phyloP scores from a whole-genome alignment of 768 basidiomycete species.

The Pisolithus marmoratus region DNA sequence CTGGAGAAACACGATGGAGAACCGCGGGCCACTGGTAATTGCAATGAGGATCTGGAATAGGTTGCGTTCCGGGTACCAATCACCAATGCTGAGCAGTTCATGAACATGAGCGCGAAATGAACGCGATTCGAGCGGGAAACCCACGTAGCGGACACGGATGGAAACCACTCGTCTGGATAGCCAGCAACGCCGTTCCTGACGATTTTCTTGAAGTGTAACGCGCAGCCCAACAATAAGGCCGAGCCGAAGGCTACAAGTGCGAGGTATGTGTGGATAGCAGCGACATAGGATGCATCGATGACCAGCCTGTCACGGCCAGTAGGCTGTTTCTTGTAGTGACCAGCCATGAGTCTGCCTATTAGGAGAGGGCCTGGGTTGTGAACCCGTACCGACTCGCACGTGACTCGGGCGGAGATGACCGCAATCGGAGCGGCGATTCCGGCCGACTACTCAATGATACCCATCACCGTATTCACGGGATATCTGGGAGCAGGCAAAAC shows the following conservation, averaged over 20 bases:
- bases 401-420: neutral
- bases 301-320: constrained; percentile 13
- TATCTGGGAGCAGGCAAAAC: constrained; percentile 84
- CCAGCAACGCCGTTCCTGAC: constrained; percentile 80
- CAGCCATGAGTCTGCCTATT: constrained; percentile 14
- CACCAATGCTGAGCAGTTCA: constrained; percentile 60
- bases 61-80: constrained; percentile 85
- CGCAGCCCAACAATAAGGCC: constrained; percentile 59
- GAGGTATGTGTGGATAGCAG: constrained; percentile 59
- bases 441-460: too few species aligned
- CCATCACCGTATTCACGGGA: constrained; percentile 94
- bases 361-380: too few species aligned
- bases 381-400: too few species aligned
- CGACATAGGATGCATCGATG: constrained; percentile 49
- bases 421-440: too few species aligned
- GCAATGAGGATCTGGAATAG: constrained; percentile 87
- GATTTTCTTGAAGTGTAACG: constrained; percentile 76
- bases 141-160: constrained; percentile 82
- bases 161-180: constrained; percentile 88
- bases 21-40: constrained; percentile 77
- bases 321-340: constrained; percentile 8
- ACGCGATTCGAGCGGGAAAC: constrained; percentile 20
- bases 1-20: constrained; percentile 57
- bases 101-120: constrained; percentile 1
- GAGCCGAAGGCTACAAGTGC: constrained; percentile 58